Conservation (phyloP, 192 early-diverging fungal genomes). For the Dissophora globulifera region DNA sequence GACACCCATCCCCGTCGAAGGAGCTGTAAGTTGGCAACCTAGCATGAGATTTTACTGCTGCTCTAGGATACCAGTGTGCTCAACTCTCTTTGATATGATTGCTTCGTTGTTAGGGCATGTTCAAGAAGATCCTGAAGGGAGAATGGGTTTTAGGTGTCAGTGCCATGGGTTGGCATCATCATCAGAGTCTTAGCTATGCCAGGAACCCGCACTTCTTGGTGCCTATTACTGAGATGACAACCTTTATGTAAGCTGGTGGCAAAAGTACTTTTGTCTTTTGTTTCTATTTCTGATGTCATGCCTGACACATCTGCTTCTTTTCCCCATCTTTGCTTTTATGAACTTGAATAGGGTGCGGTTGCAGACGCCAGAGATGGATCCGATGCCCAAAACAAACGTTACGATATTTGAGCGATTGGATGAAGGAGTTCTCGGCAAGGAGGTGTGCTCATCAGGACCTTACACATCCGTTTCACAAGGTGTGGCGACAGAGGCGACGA, state of each 20-base stretch:
- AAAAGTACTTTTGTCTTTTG: neutral
- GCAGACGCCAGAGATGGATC: constrained; percentile 72
- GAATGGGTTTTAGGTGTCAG: constrained; percentile 68
- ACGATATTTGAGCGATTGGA: constrained; percentile 71
- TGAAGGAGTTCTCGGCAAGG: constrained; percentile 58
- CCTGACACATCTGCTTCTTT: neutral
- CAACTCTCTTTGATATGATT: neutral
- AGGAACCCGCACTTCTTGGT: constrained; percentile 78
- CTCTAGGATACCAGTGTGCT: too few relatives aligned
- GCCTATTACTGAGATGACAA: constrained; percentile 64
- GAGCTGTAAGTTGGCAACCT: constrained; percentile 64
- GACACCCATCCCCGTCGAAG: constrained; percentile 74
- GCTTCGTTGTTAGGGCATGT: constrained; percentile 64
- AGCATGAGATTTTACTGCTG: neutral
- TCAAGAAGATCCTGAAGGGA: constrained; percentile 60
- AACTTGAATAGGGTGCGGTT: constrained; percentile 66
- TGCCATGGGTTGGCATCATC: constrained; percentile 69
- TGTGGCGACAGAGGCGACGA: constrained; percentile 58
- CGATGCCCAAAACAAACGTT: constrained; percentile 74
- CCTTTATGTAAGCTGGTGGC: constrained; percentile 58
- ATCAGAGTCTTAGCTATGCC: constrained; percentile 58
- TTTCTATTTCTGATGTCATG: too few relatives aligned
- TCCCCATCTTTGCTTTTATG: neutral
- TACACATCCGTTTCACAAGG: constrained; percentile 60
- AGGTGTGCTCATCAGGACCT: constrained; percentile 66